These are phyloP conservation scores for Ploettnerulaceae sp. DNA, from an alignment of 2,329 filamentous ascomycete species.

Conservation along the genomic window DNA sequence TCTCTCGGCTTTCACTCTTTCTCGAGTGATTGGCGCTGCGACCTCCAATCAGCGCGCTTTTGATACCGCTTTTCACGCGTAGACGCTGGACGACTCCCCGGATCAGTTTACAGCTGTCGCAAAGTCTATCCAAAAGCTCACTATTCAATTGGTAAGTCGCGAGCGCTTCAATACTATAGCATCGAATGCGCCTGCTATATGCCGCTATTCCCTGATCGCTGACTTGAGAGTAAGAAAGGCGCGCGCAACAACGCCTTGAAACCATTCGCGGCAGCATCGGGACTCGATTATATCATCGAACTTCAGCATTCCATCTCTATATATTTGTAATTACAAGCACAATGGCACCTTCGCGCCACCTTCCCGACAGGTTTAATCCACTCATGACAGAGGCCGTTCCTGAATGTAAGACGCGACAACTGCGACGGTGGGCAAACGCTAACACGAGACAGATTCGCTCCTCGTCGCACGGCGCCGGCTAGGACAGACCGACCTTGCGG, in stretches of 20 bases:
- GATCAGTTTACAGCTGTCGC: constrained; percentile 11
- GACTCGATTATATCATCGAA: constrained; percentile 8
- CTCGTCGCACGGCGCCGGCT: constrained; percentile 74
- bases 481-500: constrained; percentile 84
- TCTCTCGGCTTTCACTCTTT: constrained; percentile 12
- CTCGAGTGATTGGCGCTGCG: constrained; percentile 1
- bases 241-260: constrained; percentile 6
- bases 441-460: constrained; percentile 27
- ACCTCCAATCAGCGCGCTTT: constrained; percentile 5
- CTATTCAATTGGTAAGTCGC: constrained; percentile 7
- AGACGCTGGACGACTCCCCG: constrained; percentile 3
- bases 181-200: constrained; percentile 7
- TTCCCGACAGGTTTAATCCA: constrained; percentile 61
- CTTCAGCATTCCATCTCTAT: constrained; percentile 5
- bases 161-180: not conserved
- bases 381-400: constrained; percentile 61
- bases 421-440: constrained; percentile 20
- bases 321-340: constrained; percentile 9
- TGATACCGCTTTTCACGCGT: constrained; percentile 14
- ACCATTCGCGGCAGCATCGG: constrained; percentile 1
- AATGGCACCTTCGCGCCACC: constrained; percentile 30
- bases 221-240: constrained; percentile 5
- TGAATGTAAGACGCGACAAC: constrained; percentile 47
- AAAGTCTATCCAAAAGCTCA: not conserved
- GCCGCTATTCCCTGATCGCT: not conserved